Conservation (phyloP, 2,329 filamentous ascomycete genomes). For the Coniochaeta hoffmannii region DNA sequence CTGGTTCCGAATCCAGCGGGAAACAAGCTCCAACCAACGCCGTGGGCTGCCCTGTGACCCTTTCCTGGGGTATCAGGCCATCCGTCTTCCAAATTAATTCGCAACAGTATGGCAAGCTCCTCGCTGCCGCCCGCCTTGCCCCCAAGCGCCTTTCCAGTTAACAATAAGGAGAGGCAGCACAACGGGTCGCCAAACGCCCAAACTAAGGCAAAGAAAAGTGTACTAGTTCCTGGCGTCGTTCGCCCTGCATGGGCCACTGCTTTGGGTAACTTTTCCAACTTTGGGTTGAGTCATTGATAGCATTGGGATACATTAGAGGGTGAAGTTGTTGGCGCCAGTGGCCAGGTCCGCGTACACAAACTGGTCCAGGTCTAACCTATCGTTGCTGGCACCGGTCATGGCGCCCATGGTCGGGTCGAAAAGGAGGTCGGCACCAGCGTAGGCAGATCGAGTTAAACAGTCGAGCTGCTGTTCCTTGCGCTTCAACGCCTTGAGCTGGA, state of each 20-base stretch:
- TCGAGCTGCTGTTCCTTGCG: conserved; percentile 18
- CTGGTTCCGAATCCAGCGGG: neutral
- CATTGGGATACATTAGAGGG: conserved; percentile 8
- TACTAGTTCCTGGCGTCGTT: neutral
- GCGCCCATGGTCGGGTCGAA: conserved; percentile 13
- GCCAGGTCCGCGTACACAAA: conserved; percentile 22
- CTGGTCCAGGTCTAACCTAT: conserved; percentile 21
- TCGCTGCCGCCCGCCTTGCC: neutral
- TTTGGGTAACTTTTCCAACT: neutral
- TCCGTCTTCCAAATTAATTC: neutral
- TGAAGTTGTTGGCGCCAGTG: conserved; percentile 7
- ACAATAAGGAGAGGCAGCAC: neutral
- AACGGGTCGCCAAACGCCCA: neutral
- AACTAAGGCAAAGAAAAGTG: neutral
- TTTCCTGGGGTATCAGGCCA: neutral
- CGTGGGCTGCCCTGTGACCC: neutral
- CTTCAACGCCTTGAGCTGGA: conserved; percentile 28
- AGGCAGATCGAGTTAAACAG: conserved; percentile 6
- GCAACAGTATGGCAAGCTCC: neutral
- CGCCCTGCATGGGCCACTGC: neutral
- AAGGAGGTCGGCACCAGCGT: conserved; percentile 8
- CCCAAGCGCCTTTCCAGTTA: neutral
- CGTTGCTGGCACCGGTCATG: conserved; percentile 10
- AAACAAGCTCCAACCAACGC: neutral
- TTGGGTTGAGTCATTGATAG: neutral